Evolutionary conservation across 2,329 filamentous ascomycete genomes (phyloP).

Genomic region (Penicillium brevicompactum): DNA sequence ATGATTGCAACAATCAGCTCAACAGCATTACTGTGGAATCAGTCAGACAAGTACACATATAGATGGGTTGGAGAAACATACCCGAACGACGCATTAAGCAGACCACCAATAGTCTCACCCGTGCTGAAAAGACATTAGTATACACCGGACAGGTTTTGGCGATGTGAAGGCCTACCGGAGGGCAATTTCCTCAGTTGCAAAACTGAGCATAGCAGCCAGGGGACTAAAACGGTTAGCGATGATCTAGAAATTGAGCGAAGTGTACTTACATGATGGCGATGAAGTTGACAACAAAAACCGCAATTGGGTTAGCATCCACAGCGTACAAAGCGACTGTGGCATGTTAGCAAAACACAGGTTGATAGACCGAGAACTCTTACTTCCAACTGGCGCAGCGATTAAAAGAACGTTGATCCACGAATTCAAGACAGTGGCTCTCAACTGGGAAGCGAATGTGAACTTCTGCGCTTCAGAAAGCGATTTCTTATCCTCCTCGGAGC

Average conservation of each 20-base stretch:
- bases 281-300: conserved; percentile 87
- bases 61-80: conserved; percentile 9
- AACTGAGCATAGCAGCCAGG: conserved; percentile 81
- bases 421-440: conserved; percentile 71
- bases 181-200: conserved; percentile 88
- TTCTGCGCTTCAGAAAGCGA: conserved; percentile 27
- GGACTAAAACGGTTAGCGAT: conserved; percentile 48
- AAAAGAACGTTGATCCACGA: conserved; percentile 88
- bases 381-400: conserved; percentile 75
- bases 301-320: conserved; percentile 59
- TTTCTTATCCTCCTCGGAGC: conserved; percentile 17
- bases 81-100: conserved; percentile 89
- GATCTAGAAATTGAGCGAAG: neutral
- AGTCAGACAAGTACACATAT: neutral
- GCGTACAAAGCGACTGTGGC: conserved; percentile 66
- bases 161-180: conserved; percentile 31
- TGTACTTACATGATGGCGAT: conserved; percentile 72
- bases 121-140: conserved; percentile 42
- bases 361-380: conserved; percentile 23
- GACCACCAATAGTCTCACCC: conserved; percentile 82
- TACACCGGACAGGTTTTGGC: neutral
- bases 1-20: conserved; percentile 88
- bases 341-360: neutral
- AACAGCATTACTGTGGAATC: conserved; percentile 68
- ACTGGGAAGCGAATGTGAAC: conserved; percentile 43